Percentiles rank a stretch among this genome's conserved stretches.
These are phyloP conservation scores for Diaporthe capsici DNA, from an alignment of 2,329 filamentous ascomycete genomes.

Conservation along the genomic window DNA sequence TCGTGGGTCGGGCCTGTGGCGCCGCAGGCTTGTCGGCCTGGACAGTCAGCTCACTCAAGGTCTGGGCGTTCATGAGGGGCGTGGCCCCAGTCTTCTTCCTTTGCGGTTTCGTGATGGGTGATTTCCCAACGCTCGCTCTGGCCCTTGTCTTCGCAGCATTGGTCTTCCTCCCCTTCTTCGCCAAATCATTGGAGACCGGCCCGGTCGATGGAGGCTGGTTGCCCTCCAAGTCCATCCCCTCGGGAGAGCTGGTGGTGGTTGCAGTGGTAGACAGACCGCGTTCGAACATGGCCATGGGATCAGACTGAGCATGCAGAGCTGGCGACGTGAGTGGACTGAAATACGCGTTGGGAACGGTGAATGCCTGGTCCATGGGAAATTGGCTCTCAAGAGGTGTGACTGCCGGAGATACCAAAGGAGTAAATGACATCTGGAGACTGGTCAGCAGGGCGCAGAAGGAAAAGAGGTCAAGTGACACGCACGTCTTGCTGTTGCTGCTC, in stretches of 20 bases:
- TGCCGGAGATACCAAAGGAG: slow-evolving; percentile 85
- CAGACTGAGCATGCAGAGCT: slow-evolving; percentile 80
- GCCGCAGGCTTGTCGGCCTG: slow-evolving; percentile 52
- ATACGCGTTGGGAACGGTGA: slow-evolving; percentile 78
- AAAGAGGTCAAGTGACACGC: slow-evolving; percentile 48
- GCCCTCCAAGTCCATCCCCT: slow-evolving; percentile 69
- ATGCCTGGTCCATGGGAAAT: slow-evolving; percentile 72
- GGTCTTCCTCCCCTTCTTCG: slow-evolving; percentile 68
- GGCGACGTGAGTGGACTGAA: slow-evolving; percentile 89
- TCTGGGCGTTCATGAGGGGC: slow-evolving; percentile 69
- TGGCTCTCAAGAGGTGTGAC: slow-evolving; percentile 83
- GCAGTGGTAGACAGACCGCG: slow-evolving; percentile 57
- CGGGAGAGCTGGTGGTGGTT: slow-evolving; percentile 65
- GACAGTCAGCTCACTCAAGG: slow-evolving; percentile 65
- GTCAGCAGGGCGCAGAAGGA: slow-evolving; percentile 43
- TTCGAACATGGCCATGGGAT: slow-evolving; percentile 62
- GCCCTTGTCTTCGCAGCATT: slow-evolving; percentile 65
- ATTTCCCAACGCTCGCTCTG: slow-evolving; percentile 74
- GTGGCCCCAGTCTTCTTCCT: slow-evolving; percentile 67
- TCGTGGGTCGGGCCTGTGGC: slow-evolving; percentile 53
- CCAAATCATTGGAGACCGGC: slow-evolving; percentile 61
- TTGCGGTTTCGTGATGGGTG: slow-evolving; percentile 79
- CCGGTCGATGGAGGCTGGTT: slow-evolving; percentile 51
- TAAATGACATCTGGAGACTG: slow-evolving; percentile 77
- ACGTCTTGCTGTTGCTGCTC: slow-evolving; percentile 74